Percentiles rank a stretch among this genome's conserved stretches.
Evolutionary conservation across 345 rosid genomes (phyloP).

Genomic region (Citrus glauca): DNA sequence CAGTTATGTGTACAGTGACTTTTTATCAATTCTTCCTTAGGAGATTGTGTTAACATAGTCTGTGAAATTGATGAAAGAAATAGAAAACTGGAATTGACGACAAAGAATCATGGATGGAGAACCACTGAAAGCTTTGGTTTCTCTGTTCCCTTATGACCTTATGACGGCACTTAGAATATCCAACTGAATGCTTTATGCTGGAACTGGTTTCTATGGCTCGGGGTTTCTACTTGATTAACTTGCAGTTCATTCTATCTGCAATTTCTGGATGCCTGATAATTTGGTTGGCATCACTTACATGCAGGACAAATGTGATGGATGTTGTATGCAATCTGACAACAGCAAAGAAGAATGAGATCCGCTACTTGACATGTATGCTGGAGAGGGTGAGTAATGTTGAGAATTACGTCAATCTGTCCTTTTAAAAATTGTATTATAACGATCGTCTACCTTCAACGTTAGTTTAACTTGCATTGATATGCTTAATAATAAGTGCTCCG

Average conservation of each 20-base stretch:
- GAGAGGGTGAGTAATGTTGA: conserved; percentile 44
- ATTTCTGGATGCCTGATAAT: not conserved
- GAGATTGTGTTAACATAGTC: not conserved
- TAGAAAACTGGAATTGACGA: not conserved
- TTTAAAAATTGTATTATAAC: not conserved
- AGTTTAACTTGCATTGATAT: not conserved
- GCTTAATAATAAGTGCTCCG: not conserved
- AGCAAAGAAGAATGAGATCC: conserved; percentile 57
- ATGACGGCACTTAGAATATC: not conserved
- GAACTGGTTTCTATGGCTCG: not conserved
- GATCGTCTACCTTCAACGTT: not conserved
- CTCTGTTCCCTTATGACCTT: not conserved
- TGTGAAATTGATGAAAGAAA: not conserved
- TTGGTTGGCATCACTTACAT: conserved; percentile 17
- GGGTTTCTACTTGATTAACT: not conserved
- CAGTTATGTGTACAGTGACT: not conserved
- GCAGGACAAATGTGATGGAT: conserved; percentile 63
- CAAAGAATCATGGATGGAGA: not conserved
- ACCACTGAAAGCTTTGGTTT: not conserved
- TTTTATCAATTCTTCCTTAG: not conserved
- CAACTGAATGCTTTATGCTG: not conserved
- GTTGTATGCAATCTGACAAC: conserved; percentile 39
- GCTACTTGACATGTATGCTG: conserved; percentile 41
- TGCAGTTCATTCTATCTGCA: not conserved
- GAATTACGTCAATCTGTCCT: not conserved